Conservation (phyloP, 495 filamentous ascomycete genomes). For the Penicillium maclennaniae region DNA sequence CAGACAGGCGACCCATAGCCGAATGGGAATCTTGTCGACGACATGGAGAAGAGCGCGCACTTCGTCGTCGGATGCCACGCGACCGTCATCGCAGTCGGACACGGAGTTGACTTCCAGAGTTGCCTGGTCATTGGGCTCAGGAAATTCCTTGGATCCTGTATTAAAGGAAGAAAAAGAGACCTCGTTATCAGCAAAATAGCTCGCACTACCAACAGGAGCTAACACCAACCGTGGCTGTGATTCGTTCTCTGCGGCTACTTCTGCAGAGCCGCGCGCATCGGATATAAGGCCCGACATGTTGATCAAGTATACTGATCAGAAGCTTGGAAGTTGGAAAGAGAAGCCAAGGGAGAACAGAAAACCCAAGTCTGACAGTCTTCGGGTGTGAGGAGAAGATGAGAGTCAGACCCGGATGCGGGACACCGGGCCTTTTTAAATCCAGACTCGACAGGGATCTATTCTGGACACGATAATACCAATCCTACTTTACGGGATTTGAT, state of each 20-base stretch:
- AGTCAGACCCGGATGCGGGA: too few relatives aligned
- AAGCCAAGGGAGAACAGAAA: too few relatives aligned
- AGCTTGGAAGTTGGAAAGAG: too few relatives aligned
- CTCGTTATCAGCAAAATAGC: constrained; percentile 4
- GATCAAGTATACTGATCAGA: not conserved
- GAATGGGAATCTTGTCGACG: constrained; percentile 10
- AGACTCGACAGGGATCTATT: too few relatives aligned
- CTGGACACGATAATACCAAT: too few relatives aligned
- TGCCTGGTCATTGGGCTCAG: constrained; percentile 3
- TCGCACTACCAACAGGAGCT: not conserved
- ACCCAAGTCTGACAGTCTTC: too few relatives aligned
- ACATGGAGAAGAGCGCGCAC: constrained; percentile 14
- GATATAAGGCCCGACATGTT: constrained; percentile 3
- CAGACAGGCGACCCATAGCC: constrained; percentile 8
- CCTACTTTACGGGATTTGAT: too few relatives aligned
- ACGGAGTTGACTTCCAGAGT: not conserved
- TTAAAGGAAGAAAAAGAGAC: constrained; percentile 6
- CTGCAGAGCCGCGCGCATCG: constrained; percentile 12
- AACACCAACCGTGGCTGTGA: constrained; percentile 15
- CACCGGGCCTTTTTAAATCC: too few relatives aligned
- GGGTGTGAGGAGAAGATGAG: too few relatives aligned
- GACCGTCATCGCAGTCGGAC: constrained; percentile 4
- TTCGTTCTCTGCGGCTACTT: constrained; percentile 3
- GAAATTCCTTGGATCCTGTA: constrained; percentile 6
- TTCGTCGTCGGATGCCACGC: constrained; percentile 12